A percentile compares a stretch with the other conserved stretches of the same genome.
These are phyloP conservation scores for Ustulina deusta DNA, from an alignment of 2,329 filamentous ascomycete species.

Conservation along the genomic window DNA sequence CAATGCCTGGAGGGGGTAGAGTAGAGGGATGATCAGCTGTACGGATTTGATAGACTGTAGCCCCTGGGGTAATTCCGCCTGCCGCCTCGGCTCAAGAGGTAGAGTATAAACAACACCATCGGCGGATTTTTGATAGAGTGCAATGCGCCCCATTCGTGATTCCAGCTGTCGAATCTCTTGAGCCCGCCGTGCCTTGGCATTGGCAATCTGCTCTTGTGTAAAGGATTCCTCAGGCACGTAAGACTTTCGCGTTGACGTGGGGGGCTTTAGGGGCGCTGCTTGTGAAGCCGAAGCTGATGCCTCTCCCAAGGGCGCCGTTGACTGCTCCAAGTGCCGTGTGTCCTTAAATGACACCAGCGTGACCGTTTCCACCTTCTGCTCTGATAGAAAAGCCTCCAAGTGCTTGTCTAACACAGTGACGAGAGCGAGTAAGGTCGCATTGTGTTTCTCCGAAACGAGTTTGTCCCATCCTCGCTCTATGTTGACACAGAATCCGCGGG, in stretches of 20 bases:
- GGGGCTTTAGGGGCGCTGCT: slow-evolving; percentile 27
- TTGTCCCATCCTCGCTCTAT: slow-evolving; percentile 79
- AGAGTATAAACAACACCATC: slow-evolving; percentile 79
- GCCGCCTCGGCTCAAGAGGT: slow-evolving; percentile 74
- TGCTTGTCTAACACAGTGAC: slow-evolving; percentile 79
- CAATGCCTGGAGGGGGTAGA: slow-evolving; percentile 78
- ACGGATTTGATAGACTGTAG: slow-evolving; percentile 73
- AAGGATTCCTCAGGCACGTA: slow-evolving; percentile 63
- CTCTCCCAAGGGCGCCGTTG: slow-evolving; percentile 37
- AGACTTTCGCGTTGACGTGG: slow-evolving; percentile 38
- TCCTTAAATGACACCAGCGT: slow-evolving; percentile 75
- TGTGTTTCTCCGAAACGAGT: slow-evolving; percentile 67
- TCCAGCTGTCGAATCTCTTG: slow-evolving; percentile 79
- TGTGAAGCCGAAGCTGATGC: slow-evolving; percentile 27
- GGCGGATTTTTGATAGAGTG: slow-evolving; percentile 74
- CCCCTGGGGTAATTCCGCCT: slow-evolving; percentile 68
- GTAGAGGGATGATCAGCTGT: slow-evolving; percentile 74
- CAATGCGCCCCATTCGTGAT: slow-evolving; percentile 76
- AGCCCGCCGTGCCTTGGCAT: slow-evolving; percentile 72
- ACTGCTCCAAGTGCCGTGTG: slow-evolving; percentile 58
- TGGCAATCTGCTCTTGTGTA: slow-evolving; percentile 68
- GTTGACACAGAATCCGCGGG: slow-evolving; percentile 78
- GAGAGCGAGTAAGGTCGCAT: slow-evolving; percentile 71
- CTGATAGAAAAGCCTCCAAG: slow-evolving; percentile 76
- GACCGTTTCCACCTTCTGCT: slow-evolving; percentile 77